phyloP scores from a whole-genome alignment of 78 protist genomes.

The Dictyostelium intermedium region DNA sequence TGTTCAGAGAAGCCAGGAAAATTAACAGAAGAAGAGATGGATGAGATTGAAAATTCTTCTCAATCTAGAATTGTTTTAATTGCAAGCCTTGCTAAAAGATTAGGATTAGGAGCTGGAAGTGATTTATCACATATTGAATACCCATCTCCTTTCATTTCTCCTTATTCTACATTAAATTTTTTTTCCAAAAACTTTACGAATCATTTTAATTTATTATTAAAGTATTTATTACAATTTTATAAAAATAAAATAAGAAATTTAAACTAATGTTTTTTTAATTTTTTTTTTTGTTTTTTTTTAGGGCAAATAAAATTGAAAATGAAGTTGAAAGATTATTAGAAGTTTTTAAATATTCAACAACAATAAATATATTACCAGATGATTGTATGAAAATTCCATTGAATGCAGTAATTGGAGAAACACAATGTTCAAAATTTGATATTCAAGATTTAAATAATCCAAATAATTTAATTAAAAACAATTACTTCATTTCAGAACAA shows the following conservation, averaged over 20 bases:
- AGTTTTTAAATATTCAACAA: neutral
- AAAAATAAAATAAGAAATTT: no score
- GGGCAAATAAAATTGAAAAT: slow-evolving; percentile 3
- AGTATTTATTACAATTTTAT: neutral
- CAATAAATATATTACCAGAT: neutral
- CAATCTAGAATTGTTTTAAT: neutral
- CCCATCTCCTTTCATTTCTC: neutral
- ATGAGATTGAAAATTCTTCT: neutral
- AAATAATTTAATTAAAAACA: neutral
- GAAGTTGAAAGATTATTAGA: neutral
- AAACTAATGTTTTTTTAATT: no score
- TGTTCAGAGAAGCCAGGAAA: neutral
- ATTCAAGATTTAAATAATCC: neutral
- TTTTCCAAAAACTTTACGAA: neutral
- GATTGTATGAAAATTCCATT: neutral
- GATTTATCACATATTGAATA: neutral
- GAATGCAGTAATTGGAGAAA: neutral
- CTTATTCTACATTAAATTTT: neutral
- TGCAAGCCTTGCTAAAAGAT: neutral
- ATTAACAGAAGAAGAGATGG: neutral
- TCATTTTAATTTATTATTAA: neutral
- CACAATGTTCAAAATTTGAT: neutral
- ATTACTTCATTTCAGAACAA: neutral
- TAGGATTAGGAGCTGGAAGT: neutral
- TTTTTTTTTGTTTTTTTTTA: neutral